phyloP scores from a whole-genome alignment of 768 basidiomycete genomes.

The Boletus speciosus region DNA sequence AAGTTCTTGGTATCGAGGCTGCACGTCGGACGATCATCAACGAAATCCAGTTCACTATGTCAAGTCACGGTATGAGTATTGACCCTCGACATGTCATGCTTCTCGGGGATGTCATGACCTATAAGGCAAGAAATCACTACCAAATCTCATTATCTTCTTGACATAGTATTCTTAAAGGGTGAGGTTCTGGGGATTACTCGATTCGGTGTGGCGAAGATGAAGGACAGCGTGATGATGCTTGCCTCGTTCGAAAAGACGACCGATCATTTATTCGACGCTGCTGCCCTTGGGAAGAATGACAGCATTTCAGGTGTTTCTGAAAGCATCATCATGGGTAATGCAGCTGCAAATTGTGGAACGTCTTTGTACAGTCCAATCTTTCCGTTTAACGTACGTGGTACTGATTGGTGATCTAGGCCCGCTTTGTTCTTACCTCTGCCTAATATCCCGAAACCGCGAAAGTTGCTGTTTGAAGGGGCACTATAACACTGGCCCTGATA shows the following conservation, averaged over 20 bases:
- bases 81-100: slow-evolving; percentile 99
- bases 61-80: slow-evolving; percentile 95
- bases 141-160: not conserved
- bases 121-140: slow-evolving; percentile 60
- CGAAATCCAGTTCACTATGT: slow-evolving; percentile 97
- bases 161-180: slow-evolving; percentile 51
- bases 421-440: slow-evolving; percentile 33
- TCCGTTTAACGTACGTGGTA: not conserved
- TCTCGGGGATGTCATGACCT: slow-evolving; percentile 97
- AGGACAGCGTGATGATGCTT: slow-evolving; percentile 97
- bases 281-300: slow-evolving; percentile 94
- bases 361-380: slow-evolving; percentile 62
- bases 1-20: slow-evolving; percentile 97
- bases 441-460: slow-evolving; percentile 33
- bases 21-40: slow-evolving; percentile 92
- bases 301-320: slow-evolving; percentile 96
- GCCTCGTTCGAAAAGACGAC: slow-evolving; percentile 99
- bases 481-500: slow-evolving; percentile 12
- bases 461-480: slow-evolving; percentile 34
- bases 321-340: slow-evolving; percentile 99
- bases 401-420: slow-evolving; percentile 28
- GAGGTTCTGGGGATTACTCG: slow-evolving; percentile 98
- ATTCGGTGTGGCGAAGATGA: slow-evolving; percentile 99
- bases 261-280: slow-evolving; percentile 97
- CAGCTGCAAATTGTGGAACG: slow-evolving; percentile 90